Conservation (phyloP, 2,329 filamentous ascomycete genomes). For the Ilyonectria mors-panacis region DNA sequence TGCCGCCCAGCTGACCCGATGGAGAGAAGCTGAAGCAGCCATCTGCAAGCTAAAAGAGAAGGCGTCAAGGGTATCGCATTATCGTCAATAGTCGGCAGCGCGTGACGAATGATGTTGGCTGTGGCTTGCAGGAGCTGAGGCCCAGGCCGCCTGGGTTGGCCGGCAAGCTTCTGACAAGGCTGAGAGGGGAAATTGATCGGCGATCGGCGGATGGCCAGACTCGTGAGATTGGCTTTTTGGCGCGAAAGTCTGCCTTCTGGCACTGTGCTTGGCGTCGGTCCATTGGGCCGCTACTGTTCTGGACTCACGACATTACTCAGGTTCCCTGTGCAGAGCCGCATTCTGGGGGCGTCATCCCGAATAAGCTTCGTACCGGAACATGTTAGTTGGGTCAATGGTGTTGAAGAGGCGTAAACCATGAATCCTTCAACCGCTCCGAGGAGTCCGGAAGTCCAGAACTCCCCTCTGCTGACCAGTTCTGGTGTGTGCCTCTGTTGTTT, state of each 20-base stretch:
- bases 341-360: background rate
- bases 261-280: too few species aligned
- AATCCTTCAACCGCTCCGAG: too few species aligned
- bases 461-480: too few species aligned
- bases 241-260: too few species aligned
- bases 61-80: background rate
- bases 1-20: background rate
- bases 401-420: too few species aligned
- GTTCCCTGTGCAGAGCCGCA: background rate
- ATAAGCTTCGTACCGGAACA: background rate
- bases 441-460: too few species aligned
- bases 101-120: background rate
- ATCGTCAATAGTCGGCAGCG: background rate
- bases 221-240: too few species aligned
- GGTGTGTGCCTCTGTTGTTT: background rate
- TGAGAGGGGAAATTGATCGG: background rate
- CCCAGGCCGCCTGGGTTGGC: background rate
- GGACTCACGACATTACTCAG: background rate
- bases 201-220: background rate
- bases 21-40: background rate
- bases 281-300: too few species aligned
- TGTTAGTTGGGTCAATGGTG: too few species aligned
- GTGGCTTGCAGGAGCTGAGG: background rate
- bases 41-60: background rate
- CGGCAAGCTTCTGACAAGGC: background rate